Evolutionary conservation across 2,329 filamentous ascomycete species (phyloP).

Genomic region (Aspergillus arachidicola): DNA sequence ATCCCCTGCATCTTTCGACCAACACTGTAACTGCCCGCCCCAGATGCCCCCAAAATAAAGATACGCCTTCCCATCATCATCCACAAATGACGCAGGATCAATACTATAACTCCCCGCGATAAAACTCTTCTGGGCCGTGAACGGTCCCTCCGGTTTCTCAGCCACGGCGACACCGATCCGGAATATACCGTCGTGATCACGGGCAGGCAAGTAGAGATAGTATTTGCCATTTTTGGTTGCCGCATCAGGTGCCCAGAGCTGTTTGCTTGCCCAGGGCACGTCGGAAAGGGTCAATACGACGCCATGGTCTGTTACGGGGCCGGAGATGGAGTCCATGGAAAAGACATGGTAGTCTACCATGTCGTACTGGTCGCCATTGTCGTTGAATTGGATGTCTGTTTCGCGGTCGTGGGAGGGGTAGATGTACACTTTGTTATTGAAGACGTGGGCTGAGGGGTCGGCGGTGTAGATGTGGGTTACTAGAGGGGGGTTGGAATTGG

Average conservation of each 20-base stretch:
- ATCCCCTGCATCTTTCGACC: constrained; percentile 53
- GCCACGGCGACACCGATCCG: constrained; percentile 72
- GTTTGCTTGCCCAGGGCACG: constrained; percentile 75
- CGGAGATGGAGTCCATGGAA: constrained; percentile 59
- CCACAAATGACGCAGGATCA: constrained; percentile 75
- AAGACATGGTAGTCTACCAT: constrained; percentile 85
- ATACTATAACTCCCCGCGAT: constrained; percentile 75
- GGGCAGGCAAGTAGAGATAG: constrained; percentile 76
- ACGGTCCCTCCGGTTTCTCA: constrained; percentile 69
- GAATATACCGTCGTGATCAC: constrained; percentile 71
- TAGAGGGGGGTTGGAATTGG: constrained; percentile 54
- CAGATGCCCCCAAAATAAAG: constrained; percentile 79
- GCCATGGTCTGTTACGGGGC: constrained; percentile 71
- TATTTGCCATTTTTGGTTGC: constrained; percentile 70
- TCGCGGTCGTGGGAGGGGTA: constrained; percentile 81
- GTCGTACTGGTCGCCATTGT: constrained; percentile 84
- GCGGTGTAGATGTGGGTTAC: constrained; percentile 78
- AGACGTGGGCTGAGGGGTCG: constrained; percentile 79
- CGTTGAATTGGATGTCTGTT: constrained; percentile 73
- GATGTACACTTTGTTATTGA: constrained; percentile 74
- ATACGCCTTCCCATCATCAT: constrained; percentile 66
- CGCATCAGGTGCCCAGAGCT: constrained; percentile 80
- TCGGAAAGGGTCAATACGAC: constrained; percentile 66
- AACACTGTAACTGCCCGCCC: constrained; percentile 81
- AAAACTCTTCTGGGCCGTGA: constrained; percentile 63